A percentile compares a stretch with the other conserved stretches of the same genome.
These are phyloP conservation scores for Dactylella cylindrospora DNA, from an alignment of 2,329 filamentous ascomycete species.

Conservation along the genomic window DNA sequence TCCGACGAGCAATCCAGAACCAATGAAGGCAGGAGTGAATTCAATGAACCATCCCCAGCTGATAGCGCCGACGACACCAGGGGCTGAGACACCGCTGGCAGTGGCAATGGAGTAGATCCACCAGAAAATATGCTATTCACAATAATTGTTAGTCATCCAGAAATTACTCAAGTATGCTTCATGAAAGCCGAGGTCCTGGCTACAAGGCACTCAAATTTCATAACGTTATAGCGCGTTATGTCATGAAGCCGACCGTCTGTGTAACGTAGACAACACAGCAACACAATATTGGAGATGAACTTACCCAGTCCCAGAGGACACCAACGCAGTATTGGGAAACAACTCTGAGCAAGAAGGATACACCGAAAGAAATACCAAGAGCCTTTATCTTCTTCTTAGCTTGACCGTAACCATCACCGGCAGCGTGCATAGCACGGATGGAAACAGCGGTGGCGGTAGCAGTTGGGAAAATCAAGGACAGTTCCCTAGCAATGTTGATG, in stretches of 20 bases:
- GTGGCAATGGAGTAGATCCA: slow-evolving; percentile 39
- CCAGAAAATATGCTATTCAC: slow-evolving; percentile 39
- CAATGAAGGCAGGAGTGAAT: slow-evolving; percentile 64
- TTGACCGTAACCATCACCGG: slow-evolving; percentile 51
- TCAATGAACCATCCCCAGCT: slow-evolving; percentile 60
- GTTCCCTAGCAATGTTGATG: slow-evolving; percentile 64
- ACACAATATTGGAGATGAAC: neutral
- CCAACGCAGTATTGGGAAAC: slow-evolving; percentile 63
- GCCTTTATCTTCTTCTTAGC: slow-evolving; percentile 63
- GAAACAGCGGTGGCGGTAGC: slow-evolving; percentile 64
- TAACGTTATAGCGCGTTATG: too few species aligned
- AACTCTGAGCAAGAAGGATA: slow-evolving; percentile 59
- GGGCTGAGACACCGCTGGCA: slow-evolving; percentile 22
- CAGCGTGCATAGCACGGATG: slow-evolving; percentile 64
- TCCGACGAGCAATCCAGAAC: slow-evolving; percentile 62
- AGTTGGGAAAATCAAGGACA: slow-evolving; percentile 63
- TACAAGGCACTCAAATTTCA: too few species aligned
- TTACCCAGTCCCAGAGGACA: slow-evolving; percentile 61
- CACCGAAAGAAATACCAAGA: slow-evolving; percentile 57
- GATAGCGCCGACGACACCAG: slow-evolving; percentile 24
- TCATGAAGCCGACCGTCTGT: too few species aligned
- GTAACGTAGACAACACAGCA: neutral
- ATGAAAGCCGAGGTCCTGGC: too few species aligned
- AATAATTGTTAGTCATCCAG: neutral
- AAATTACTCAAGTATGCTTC: too few species aligned